Base-by-base conservation (phyloP, 1,139 yeast genomes). In the Debaryomyces sp. region DNA sequence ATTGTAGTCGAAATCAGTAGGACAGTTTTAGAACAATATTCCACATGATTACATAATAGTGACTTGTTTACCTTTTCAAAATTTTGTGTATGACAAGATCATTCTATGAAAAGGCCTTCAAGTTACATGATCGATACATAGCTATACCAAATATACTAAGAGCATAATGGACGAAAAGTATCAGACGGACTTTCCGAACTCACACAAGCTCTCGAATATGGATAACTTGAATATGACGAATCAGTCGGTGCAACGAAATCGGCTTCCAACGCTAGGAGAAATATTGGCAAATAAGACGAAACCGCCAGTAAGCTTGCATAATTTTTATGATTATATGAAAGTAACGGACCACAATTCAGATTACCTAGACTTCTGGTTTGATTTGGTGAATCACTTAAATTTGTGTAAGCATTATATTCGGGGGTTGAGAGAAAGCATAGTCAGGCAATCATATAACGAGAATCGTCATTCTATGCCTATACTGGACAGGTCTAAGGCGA, bases 361-460 rank as follows among this genome's bases (percentile, higher is more conserved):
- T 62, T 92, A 89, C 61, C 75, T 92, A 46, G 98, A 94, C 66
- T 94, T 92, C 60, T 88, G 96, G 95, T 87, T 94, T 46, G 99
- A 94, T 60, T 84, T 90, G 36, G 89, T 91, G 53, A 89, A 90
- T 53, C 98, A 94, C 65, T 75, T 89, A 60, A 82, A 91, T 52
- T 76, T 92, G 33, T 94, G 98, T 70, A 86, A 92, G 55, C 91
- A 87, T 59, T 91, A 90, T 62, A 91, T 90, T 33, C 78, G 81
- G 51, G 95, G 95, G 0, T 77, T 92, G 37, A 76, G 94, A 55
- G 87, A 86, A 45, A 71, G 78, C 13, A 68, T 76, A 24, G 58
- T 70, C 10, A 63, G 75, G 44, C 73, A 68, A 27, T 66, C 68
- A 5, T 51, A 49, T 29, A 42, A 50, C 26, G 45, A 50, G 21